Evolutionary conservation across 2,329 filamentous ascomycete species (phyloP), one percentile per base, ranked within the genome.

Genomic region (Pseudodiploospora longispora): DNA sequence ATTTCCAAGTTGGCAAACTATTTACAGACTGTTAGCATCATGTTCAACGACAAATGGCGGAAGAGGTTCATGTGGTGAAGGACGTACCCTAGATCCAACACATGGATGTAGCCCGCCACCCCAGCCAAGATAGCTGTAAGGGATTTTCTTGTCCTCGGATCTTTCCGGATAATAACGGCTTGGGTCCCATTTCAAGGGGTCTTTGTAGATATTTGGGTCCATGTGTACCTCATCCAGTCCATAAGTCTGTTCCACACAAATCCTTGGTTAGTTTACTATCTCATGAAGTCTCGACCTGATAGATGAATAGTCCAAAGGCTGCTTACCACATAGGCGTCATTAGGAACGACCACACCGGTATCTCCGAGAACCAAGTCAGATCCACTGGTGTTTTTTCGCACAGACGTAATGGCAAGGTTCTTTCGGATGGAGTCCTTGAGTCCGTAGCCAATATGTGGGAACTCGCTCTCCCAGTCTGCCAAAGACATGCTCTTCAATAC

Each of bases 401-500:
- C 73, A 0, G 66, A 64, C 1, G 67, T 62, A 5, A 75, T 75
- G 0, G 66, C 57, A 6, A 69, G 50, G 30, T 69, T 68, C 28
- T 80, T 50, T 3, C 76, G 69, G 46, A 81, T 76, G 10, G 65
- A 67, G 47, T 81, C 77, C 36, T 68, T 66, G 33, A 80, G 60
- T 38, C 69, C 74, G 28, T 75, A 44, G 46, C 77, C 71, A 30
- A 79, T 60, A 5, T 67, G 46, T 0, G 75, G 73, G 47, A 81
- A 78, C 12, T 75, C 70, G 9, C 56, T 42, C 53, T 80, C 76
- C 76, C 76, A 81, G 0, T 68, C 71, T 10, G 76, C 71, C 29
- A 77, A 54, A 0, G 66, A 64, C 1, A 81, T 58, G 2, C 61
- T 54, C 33, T 62, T 57, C 2, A 80, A 59, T 3, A 68, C 54